Conservation (phyloP, 352 stramenopile genomes). For the Albugo laibachii region DNA sequence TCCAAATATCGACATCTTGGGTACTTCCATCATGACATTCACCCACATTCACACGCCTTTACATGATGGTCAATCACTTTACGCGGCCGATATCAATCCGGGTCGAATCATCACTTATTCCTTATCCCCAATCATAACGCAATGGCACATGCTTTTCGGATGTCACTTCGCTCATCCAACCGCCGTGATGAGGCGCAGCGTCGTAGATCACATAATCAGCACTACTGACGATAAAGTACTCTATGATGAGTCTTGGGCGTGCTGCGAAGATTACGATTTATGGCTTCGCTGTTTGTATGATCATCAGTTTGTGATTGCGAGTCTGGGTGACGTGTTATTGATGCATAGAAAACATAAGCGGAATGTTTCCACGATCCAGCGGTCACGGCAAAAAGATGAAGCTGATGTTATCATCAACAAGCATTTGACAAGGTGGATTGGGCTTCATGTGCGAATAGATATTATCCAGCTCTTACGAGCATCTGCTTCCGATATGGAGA, state of each 20-base stretch:
- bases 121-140: conserved; percentile 26
- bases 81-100: no score
- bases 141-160: conserved; percentile 59
- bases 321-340: conserved; percentile 26
- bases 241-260: conserved; percentile 19
- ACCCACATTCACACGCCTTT: conserved; percentile 1
- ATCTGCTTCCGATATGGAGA: no score
- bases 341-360: conserved; percentile 20
- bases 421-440: no score
- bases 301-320: conserved; percentile 21
- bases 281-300: conserved; percentile 37
- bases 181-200: conserved; percentile 45
- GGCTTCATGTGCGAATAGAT: no score
- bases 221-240: conserved; percentile 6
- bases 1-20: conserved; percentile 19
- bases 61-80: no score
- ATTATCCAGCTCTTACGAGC: no score
- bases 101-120: no score
- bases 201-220: conserved; percentile 14
- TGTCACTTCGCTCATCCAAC: conserved; percentile 62
- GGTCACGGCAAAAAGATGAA: conserved; percentile 18
- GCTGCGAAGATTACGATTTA: conserved; percentile 67
- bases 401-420: conserved; percentile 10
- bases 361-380: conserved; percentile 7
- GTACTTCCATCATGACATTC: conserved; percentile 16